Percentiles rank a stretch among this genome's conserved stretches.
phyloP scores from a whole-genome alignment of 768 basidiomycete genomes.

The Sistotremastrum suecicum region DNA sequence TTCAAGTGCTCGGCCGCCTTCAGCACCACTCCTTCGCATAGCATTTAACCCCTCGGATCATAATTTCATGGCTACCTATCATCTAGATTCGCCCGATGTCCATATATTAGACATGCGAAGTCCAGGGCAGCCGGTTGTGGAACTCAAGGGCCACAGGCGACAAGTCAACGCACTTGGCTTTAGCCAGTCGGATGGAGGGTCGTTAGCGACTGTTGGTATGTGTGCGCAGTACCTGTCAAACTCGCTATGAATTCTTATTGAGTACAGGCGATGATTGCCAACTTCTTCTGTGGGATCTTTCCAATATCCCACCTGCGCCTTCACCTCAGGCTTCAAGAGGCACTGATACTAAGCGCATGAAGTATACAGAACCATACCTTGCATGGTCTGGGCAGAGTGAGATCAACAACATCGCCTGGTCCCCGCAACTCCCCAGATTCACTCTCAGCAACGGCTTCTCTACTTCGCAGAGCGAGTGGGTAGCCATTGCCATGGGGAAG shows the following conservation, averaged over 20 bases:
- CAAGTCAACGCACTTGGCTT: constrained; percentile 83
- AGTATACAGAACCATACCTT: constrained; percentile 66
- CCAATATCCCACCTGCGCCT: constrained; percentile 38
- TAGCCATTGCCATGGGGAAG: constrained; percentile 74
- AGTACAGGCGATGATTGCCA: constrained; percentile 80
- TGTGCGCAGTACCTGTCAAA: constrained; percentile 6
- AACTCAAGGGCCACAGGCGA: constrained; percentile 70
- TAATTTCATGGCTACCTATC: constrained; percentile 95
- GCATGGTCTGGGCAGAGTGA: constrained; percentile 69
- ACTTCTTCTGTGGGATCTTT: constrained; percentile 85
- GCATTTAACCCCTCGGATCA: constrained; percentile 86
- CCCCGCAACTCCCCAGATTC: constrained; percentile 68
- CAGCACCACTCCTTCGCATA: constrained; percentile 73
- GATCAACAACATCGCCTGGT: constrained; percentile 80
- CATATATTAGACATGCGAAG: constrained; percentile 95
- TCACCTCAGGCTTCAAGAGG: constrained; percentile 60
- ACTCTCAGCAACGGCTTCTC: constrained; percentile 61
- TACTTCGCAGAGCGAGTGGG: constrained; percentile 71
- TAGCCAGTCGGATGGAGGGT: constrained; percentile 72
- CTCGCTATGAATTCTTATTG: constrained; percentile 2
- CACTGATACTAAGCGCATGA: constrained; percentile 58
- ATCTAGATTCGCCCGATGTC: constrained; percentile 79
- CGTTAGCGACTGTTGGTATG: constrained; percentile 79
- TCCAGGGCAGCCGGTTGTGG: constrained; percentile 90
- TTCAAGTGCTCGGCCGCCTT: constrained; percentile 50